These are phyloP conservation scores for Colletotrichum godetiae DNA, from an alignment of 2,329 filamentous ascomycete genomes.

Conservation along the genomic window DNA sequence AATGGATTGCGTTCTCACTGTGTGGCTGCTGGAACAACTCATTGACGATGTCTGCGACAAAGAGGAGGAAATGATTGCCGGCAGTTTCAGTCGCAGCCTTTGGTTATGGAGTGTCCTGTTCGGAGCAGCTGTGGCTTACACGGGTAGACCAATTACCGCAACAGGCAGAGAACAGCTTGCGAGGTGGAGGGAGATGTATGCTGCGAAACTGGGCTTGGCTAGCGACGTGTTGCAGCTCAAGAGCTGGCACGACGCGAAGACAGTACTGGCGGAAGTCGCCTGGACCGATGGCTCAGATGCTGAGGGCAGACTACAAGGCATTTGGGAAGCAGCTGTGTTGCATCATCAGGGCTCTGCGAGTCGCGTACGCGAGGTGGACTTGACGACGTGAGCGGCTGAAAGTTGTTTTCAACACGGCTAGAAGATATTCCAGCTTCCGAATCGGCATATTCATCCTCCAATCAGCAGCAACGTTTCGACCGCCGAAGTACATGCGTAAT, in stretches of 20 bases:
- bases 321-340: conserved; percentile 55
- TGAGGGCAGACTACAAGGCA: conserved; percentile 50
- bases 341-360: background rate
- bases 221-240: conserved; percentile 50
- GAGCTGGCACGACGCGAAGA: conserved; percentile 52
- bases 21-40: conserved; percentile 58
- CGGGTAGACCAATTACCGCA: conserved; percentile 48
- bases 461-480: background rate
- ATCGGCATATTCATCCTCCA: background rate
- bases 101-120: conserved; percentile 61
- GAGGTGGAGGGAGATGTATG: conserved; percentile 50
- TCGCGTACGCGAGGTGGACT: background rate
- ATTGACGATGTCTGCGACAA: conserved; percentile 55
- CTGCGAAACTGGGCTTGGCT: conserved; percentile 53
- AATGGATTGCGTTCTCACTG: conserved; percentile 55
- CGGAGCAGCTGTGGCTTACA: conserved; percentile 53
- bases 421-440: background rate
- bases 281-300: conserved; percentile 54
- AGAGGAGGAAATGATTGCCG: conserved; percentile 52
- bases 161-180: conserved; percentile 51
- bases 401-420: background rate
- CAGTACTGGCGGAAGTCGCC: conserved; percentile 50
- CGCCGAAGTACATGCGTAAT: background rate
- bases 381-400: background rate
- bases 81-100: conserved; percentile 54